Percentiles rank a stretch among this genome's conserved stretches.
Conservation (phyloP, 768 basidiomycete species). For the Cystofilobasidium capitatum region DNA sequence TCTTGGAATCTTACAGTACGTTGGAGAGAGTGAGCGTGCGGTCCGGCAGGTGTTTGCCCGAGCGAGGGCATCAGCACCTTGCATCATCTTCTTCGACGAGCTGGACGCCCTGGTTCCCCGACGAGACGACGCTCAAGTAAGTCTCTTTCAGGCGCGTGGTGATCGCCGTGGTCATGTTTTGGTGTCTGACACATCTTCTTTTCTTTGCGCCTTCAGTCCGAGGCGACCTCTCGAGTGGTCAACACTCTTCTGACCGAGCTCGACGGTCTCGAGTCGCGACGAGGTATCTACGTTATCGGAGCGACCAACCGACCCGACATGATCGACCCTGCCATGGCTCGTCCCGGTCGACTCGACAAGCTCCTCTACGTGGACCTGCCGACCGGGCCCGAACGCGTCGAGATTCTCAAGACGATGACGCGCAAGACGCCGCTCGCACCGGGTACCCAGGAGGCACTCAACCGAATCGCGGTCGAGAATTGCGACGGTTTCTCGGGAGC, state of each 20-base stretch:
- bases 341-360: slow-evolving; percentile 91
- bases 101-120: slow-evolving; percentile 84
- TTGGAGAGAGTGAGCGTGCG: slow-evolving; percentile 91
- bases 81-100: slow-evolving; percentile 93
- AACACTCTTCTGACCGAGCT: slow-evolving; percentile 90
- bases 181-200: background rate
- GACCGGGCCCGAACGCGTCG: slow-evolving; percentile 57
- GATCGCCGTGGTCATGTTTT: no score
- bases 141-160: slow-evolving; percentile 32
- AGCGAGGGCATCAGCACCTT: slow-evolving; percentile 85
- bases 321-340: slow-evolving; percentile 95
- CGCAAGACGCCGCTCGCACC: slow-evolving; percentile 59
- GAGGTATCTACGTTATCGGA: slow-evolving; percentile 82
- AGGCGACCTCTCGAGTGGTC: slow-evolving; percentile 84
- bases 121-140: slow-evolving; percentile 75
- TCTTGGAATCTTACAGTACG: slow-evolving; percentile 53
- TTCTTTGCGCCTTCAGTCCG: slow-evolving; percentile 50
- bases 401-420: slow-evolving; percentile 68
- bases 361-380: slow-evolving; percentile 88
- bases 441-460: slow-evolving; percentile 35
- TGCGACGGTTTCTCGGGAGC: slow-evolving; percentile 90
- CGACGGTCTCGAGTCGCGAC: slow-evolving; percentile 77
- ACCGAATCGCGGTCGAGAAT: slow-evolving; percentile 46
- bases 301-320: slow-evolving; percentile 94
- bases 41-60: slow-evolving; percentile 90